Percentiles rank a stretch among this genome's conserved stretches.
These are phyloP conservation scores for Trifolium dubium DNA, from an alignment of 306 rosid genomes.

Conservation along the genomic window DNA sequence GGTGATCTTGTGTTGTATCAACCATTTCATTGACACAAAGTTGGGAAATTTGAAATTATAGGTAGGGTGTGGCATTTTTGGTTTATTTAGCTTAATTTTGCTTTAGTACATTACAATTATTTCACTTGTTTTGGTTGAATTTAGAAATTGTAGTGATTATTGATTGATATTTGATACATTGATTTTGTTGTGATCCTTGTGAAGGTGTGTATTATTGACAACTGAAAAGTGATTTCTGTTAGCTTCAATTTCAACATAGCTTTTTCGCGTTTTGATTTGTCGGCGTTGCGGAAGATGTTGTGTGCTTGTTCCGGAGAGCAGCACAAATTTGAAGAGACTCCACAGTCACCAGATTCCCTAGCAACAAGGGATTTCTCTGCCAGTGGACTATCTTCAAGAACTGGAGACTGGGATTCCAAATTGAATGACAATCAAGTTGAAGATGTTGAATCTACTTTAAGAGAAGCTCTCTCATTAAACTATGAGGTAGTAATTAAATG, in stretches of 20 bases:
- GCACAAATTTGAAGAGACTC: constrained; percentile 90
- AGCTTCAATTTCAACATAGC: constrained; percentile 29
- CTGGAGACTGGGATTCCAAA: constrained; percentile 84
- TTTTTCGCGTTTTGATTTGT: neutral
- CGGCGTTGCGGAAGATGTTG: constrained; percentile 68
- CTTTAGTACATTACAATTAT: neutral
- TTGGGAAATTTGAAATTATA: neutral
- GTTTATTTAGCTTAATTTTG: neutral
- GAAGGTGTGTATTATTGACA: constrained; percentile 32
- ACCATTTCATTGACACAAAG: neutral
- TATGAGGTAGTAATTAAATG: constrained; percentile 67
- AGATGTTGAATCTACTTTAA: constrained; percentile 90
- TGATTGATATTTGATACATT: constrained; percentile 1
- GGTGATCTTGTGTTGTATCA: neutral
- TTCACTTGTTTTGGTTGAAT: neutral
- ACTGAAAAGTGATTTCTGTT: constrained; percentile 46
- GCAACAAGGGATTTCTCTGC: constrained; percentile 98
- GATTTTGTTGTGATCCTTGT: constrained; percentile 10
- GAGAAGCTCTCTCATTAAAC: constrained; percentile 88
- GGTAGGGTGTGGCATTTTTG: too few species aligned
- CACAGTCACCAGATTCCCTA: constrained; percentile 89
- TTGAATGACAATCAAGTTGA: constrained; percentile 84
- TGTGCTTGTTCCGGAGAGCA: constrained; percentile 98
- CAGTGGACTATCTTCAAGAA: constrained; percentile 86
- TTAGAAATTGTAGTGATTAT: neutral